phyloP scores from a whole-genome alignment of 345 rosid species.

The Adansonia digitata region DNA sequence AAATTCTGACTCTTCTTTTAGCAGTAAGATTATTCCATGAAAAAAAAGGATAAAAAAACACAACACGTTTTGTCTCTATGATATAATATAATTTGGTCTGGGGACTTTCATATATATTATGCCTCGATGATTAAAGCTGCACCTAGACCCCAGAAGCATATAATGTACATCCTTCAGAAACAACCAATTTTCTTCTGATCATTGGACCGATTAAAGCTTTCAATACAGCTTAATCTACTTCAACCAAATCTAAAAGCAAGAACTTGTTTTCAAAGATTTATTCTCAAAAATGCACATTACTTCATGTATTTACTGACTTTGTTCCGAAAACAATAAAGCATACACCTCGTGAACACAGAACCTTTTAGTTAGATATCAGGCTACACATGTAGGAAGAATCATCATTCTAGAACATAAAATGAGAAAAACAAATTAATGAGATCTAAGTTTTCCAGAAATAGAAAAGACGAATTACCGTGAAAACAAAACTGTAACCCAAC shows the following conservation, averaged over 20 bases:
- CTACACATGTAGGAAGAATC: background rate
- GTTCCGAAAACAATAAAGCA: background rate
- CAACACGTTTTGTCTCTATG: too few relatives aligned
- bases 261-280: background rate
- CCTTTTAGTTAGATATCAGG: background rate
- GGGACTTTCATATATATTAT: too few relatives aligned
- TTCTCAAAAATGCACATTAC: background rate
- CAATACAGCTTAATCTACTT: background rate
- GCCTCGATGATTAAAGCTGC: too few relatives aligned
- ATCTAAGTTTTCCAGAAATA: background rate
- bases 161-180: too few relatives aligned
- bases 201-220: too few relatives aligned
- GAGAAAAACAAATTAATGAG: background rate
- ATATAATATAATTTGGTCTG: too few relatives aligned
- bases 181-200: too few relatives aligned
- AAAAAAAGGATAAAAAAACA: too few relatives aligned
- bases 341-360: background rate
- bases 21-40: background rate
- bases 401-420: background rate
- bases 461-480: slow-evolving; percentile 55
- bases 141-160: too few relatives aligned
- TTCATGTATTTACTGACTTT: background rate
- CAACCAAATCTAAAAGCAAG: background rate
- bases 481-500: slow-evolving; percentile 76
- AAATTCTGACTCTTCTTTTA: background rate